phyloP scores from a whole-genome alignment of 495 filamentous ascomycete genomes.

The Glonium stellatum region DNA sequence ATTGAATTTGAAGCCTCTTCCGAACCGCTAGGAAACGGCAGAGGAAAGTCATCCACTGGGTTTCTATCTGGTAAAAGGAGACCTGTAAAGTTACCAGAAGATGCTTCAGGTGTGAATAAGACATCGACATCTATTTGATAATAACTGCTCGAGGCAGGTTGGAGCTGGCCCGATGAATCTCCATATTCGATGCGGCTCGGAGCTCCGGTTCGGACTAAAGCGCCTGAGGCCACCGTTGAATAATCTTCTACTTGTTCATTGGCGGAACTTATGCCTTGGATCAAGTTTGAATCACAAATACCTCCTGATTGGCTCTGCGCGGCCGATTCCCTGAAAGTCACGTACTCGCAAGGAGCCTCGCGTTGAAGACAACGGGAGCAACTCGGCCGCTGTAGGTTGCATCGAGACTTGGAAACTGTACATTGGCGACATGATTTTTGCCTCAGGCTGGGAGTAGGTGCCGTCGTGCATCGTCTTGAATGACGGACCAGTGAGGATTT shows the following conservation, averaged over 20 bases:
- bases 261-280: too few species aligned
- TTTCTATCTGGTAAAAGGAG: too few species aligned
- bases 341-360: conserved; percentile 33
- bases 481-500: conserved; percentile 35
- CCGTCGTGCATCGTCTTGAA: conserved; percentile 24
- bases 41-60: too few species aligned
- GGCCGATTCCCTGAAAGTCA: conserved; percentile 1
- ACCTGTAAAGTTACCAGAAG: not conserved
- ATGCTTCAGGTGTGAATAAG: not conserved
- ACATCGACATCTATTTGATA: too few species aligned
- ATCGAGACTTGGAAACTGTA: conserved; percentile 37
- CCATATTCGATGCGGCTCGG: not conserved
- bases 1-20: too few species aligned
- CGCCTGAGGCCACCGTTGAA: too few species aligned
- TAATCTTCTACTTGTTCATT: too few species aligned
- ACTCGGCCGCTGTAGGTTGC: conserved; percentile 34
- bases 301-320: too few species aligned
- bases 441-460: conserved; percentile 13
- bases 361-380: conserved; percentile 38
- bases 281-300: too few species aligned
- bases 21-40: too few species aligned
- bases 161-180: not conserved
- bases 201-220: not conserved
- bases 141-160: not conserved
- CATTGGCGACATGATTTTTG: conserved; percentile 40